phyloP scores from a whole-genome alignment of 495 filamentous ascomycete species.

The Aspergillus nidulans region DNA sequence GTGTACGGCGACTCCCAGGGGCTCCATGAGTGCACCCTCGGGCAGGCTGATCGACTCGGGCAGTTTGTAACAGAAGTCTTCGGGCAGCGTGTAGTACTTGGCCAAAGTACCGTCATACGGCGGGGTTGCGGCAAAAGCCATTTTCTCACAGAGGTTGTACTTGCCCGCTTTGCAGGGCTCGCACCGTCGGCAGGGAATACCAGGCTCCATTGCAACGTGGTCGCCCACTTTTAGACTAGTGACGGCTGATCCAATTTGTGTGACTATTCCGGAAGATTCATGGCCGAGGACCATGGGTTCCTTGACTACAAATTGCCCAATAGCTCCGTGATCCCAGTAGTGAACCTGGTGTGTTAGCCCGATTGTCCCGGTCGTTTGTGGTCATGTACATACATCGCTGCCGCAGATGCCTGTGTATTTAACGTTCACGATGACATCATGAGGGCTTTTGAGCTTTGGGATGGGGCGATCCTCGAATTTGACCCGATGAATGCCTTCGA shows the following conservation, averaged over 20 bases:
- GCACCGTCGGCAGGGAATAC: constrained; percentile 49
- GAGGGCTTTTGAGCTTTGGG: constrained; percentile 58
- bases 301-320: constrained; percentile 76
- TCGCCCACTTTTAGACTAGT: constrained; percentile 41
- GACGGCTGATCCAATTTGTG: constrained; percentile 57
- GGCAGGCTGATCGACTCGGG: constrained; percentile 42
- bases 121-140: constrained; percentile 51
- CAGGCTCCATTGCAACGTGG: constrained; percentile 52
- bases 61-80: constrained; percentile 54
- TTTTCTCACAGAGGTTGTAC: constrained; percentile 52
- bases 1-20: constrained; percentile 52
- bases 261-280: constrained; percentile 76
- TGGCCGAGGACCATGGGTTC: constrained; percentile 91
- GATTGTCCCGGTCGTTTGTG: background rate
- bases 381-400: constrained; percentile 57
- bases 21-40: constrained; percentile 53
- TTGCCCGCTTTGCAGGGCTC: constrained; percentile 48
- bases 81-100: constrained; percentile 51
- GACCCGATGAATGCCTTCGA: constrained; percentile 68
- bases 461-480: constrained; percentile 71
- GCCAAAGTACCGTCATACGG: constrained; percentile 52
- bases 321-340: constrained; percentile 82
- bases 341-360: constrained; percentile 52
- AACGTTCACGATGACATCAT: constrained; percentile 77
- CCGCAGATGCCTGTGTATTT: constrained; percentile 90